Evolutionary conservation across 129 eudicot species (phyloP).

Genomic region (Logfia minima): DNA sequence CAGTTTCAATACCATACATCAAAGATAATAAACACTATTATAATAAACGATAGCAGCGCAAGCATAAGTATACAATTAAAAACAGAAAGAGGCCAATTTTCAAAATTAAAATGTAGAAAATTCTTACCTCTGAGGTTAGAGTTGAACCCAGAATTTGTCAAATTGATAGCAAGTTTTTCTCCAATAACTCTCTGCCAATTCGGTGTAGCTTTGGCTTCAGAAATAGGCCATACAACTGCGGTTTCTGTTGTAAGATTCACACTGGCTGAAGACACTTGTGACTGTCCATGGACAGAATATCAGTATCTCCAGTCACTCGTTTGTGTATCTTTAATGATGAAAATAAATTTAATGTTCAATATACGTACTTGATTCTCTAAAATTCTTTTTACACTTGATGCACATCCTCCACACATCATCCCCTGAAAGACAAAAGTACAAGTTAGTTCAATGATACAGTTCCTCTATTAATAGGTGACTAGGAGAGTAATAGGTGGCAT

Average conservation of each 20-base stretch:
- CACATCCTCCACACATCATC: conserved; percentile 96
- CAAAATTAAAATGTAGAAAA: background rate
- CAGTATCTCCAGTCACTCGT: conserved; percentile 9
- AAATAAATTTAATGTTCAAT: background rate
- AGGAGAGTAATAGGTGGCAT: conserved; percentile 34
- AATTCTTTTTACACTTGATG: conserved; percentile 90
- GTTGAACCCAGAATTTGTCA: conserved; percentile 78
- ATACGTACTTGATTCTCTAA: conserved; percentile 78
- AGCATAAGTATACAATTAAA: background rate
- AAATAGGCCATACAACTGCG: conserved; percentile 78
- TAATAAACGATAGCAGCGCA: conserved; percentile 7
- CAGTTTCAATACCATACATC: background rate
- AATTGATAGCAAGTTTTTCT: conserved; percentile 82
- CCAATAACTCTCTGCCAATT: conserved; percentile 84
- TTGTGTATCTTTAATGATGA: background rate
- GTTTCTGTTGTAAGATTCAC: conserved; percentile 87
- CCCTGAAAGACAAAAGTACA: conserved; percentile 51
- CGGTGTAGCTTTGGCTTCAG: conserved; percentile 75
- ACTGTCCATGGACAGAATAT: conserved; percentile 48
- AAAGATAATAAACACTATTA: background rate
- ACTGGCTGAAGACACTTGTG: conserved; percentile 85
- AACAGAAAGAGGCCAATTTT: background rate
- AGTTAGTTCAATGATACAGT: conserved; percentile 21
- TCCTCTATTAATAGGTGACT: conserved; percentile 43
- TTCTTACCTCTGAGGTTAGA: conserved; percentile 74